phyloP scores from a whole-genome alignment of 495 filamentous ascomycete species.

The Neurospora sp. region DNA sequence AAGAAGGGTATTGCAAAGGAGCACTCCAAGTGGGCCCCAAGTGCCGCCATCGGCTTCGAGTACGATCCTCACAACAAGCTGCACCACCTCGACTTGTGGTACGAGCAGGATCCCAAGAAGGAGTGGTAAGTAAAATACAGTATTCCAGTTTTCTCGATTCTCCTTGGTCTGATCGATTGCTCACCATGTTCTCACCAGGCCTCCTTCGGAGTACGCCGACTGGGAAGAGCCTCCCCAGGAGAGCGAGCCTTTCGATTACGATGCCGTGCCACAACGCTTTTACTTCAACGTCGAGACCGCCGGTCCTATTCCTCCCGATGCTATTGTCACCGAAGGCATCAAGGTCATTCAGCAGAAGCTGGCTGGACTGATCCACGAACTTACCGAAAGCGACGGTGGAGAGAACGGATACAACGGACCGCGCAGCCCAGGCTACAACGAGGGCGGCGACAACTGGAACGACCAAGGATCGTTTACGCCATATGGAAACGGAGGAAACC shows the following conservation, averaged over 20 bases:
- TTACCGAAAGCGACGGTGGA: conserved; percentile 46
- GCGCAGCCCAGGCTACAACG: conserved; percentile 52
- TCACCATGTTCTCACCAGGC: conserved; percentile 45
- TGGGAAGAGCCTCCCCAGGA: conserved; percentile 79
- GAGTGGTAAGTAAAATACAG: conserved; percentile 66
- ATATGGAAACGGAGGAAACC: conserved; percentile 48
- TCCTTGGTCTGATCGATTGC: not conserved
- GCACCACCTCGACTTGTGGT: conserved; percentile 84
- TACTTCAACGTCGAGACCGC: conserved; percentile 89
- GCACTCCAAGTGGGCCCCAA: conserved; percentile 94
- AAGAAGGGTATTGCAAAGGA: conserved; percentile 99
- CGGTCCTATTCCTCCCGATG: conserved; percentile 77
- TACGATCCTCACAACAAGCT: conserved; percentile 96
- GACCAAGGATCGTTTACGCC: conserved; percentile 69
- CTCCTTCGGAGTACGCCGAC: conserved; percentile 69
- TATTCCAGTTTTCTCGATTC: not conserved
- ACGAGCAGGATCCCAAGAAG: conserved; percentile 67
- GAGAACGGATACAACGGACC: conserved; percentile 46
- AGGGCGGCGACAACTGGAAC: conserved; percentile 42
- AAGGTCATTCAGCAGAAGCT: conserved; percentile 83
- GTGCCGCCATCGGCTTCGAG: conserved; percentile 87
- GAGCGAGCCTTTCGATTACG: conserved; percentile 79
- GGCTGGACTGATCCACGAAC: conserved; percentile 66
- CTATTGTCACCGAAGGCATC: conserved; percentile 80
- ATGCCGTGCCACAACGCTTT: conserved; percentile 72